phyloP scores from a whole-genome alignment of 108 stramenopile genomes.

The Discostella pseudostelligera region DNA sequence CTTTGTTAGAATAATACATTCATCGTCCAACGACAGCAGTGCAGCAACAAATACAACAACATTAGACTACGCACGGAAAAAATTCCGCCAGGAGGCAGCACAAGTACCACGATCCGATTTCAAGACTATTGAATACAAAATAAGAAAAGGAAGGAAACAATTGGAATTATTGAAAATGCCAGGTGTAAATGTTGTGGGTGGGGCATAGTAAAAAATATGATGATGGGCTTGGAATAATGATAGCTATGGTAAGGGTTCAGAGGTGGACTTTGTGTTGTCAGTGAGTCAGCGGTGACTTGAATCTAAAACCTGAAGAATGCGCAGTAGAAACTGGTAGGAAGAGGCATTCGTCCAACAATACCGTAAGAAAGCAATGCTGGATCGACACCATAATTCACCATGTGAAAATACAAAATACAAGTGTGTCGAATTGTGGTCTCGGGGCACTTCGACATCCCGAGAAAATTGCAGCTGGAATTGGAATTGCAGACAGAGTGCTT shows the following conservation, averaged over 20 bases:
- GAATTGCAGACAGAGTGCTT: no score
- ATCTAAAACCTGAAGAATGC: no score
- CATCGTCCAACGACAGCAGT: slow-evolving; percentile 3
- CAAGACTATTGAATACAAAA: slow-evolving; percentile 73
- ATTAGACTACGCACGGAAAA: slow-evolving; percentile 49
- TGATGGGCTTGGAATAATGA: not conserved
- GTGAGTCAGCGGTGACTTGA: no score
- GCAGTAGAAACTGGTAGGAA: no score
- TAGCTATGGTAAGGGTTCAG: not conserved
- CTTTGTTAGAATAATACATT: not conserved
- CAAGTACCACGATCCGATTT: slow-evolving; percentile 65
- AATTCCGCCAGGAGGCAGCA: slow-evolving; percentile 67
- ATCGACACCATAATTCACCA: no score
- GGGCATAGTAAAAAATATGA: slow-evolving; percentile 15
- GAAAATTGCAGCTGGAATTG: no score
- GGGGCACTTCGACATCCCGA: no score
- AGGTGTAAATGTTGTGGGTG: slow-evolving; percentile 64
- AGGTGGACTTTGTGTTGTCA: no score
- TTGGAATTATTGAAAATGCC: slow-evolving; percentile 82
- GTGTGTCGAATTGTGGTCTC: no score
- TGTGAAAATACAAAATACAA: no score
- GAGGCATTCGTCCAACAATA: no score
- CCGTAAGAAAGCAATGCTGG: no score
- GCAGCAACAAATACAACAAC: slow-evolving; percentile 18
- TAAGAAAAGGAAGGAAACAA: slow-evolving; percentile 79